Evolutionary conservation across 2,329 filamentous ascomycete species (phyloP).

Genomic region (Botryotinia globosa): DNA sequence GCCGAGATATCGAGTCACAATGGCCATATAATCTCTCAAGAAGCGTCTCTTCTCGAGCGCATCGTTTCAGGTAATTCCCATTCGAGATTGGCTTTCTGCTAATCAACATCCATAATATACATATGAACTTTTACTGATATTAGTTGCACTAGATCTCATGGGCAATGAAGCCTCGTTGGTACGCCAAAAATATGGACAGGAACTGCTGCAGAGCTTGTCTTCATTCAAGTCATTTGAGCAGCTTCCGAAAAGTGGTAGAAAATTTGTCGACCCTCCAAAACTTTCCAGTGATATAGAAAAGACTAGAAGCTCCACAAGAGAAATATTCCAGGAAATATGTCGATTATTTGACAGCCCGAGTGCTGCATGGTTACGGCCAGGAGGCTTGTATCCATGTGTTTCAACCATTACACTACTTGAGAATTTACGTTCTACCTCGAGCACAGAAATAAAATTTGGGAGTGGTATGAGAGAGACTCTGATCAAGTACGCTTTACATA

Average conservation of each 20-base stretch:
- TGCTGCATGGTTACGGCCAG: conserved; percentile 41
- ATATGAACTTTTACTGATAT: neutral
- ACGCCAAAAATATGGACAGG: conserved; percentile 42
- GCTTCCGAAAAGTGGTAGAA: neutral
- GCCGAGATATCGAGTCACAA: too few species aligned
- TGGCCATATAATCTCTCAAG: neutral
- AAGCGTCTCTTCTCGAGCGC: neutral
- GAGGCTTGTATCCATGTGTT: conserved; percentile 44
- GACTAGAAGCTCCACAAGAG: neutral
- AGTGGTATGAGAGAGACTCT: conserved; percentile 41
- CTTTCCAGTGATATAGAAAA: conserved; percentile 14
- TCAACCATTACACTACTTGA: conserved; percentile 44
- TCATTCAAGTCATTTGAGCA: conserved; percentile 31
- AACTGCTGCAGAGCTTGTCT: conserved; percentile 39
- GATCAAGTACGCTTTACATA: conserved; percentile 41
- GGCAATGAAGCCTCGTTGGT: conserved; percentile 34
- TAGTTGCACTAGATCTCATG: neutral
- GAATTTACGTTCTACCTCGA: conserved; percentile 41
- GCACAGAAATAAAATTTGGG: conserved; percentile 35
- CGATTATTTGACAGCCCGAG: conserved; percentile 21
- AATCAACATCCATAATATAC: neutral
- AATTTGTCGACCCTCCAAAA: neutral
- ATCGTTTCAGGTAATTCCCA: neutral
- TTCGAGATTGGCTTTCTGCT: neutral
- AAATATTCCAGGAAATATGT: conserved; percentile 7